Evolutionary conservation across 257 asterid species (phyloP).

Genomic region (Penstemon eatonii): DNA sequence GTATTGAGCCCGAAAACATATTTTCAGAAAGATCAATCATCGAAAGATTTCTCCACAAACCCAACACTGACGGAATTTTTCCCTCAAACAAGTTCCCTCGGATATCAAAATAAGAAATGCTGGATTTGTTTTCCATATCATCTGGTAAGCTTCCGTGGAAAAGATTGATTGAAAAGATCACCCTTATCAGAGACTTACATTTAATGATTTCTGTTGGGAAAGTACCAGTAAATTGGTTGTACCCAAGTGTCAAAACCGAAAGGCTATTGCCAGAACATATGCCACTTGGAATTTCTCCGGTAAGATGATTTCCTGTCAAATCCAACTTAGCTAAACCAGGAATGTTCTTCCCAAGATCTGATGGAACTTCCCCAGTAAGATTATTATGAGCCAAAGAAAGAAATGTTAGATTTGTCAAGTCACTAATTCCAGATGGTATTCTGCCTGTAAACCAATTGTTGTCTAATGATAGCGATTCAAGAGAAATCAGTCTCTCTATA

Average conservation of each 20-base stretch:
- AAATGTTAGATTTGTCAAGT: constrained; percentile 33
- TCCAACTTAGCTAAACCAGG: constrained; percentile 43
- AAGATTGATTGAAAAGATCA: constrained; percentile 36
- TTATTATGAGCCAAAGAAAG: constrained; percentile 43
- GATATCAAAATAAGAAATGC: constrained; percentile 39
- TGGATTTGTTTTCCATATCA: constrained; percentile 33
- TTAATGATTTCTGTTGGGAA: constrained; percentile 38
- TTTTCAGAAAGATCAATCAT: constrained; percentile 44
- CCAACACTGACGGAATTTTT: constrained; percentile 39
- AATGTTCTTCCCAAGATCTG: constrained; percentile 39
- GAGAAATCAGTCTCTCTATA: constrained; percentile 39
- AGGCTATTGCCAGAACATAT: constrained; percentile 42
- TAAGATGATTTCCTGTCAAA: constrained; percentile 43
- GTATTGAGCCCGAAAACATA: constrained; percentile 44
- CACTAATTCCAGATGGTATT: constrained; percentile 40
- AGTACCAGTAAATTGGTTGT: constrained; percentile 39
- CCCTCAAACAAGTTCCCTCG: constrained; percentile 39
- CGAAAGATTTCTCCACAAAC: constrained; percentile 51
- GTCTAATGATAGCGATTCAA: constrained; percentile 34
- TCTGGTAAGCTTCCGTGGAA: constrained; percentile 42
- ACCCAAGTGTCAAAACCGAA: constrained; percentile 37
- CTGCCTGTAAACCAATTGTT: constrained; percentile 38
- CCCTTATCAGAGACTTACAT: constrained; percentile 41
- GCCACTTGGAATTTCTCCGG: constrained; percentile 42
- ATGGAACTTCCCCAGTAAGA: constrained; percentile 42